Evolutionary conservation across 441 rosid species (phyloP).

Genomic region (Croton setiger): DNA sequence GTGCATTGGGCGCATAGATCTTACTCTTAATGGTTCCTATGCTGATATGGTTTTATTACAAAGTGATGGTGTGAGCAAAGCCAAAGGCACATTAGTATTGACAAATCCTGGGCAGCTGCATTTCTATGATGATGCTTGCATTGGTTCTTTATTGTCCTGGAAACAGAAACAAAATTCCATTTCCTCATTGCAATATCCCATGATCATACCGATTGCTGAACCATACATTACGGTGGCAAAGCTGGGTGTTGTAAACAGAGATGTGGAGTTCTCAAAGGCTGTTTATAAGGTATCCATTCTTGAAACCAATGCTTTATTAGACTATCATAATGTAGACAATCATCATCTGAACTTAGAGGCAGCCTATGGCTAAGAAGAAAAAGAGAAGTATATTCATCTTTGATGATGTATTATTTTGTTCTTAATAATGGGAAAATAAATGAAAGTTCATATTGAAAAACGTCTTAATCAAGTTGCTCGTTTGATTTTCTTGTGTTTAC

Average conservation of each 20-base stretch:
- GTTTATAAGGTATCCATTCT: constrained; percentile 47
- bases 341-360: not conserved
- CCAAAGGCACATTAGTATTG: constrained; percentile 47
- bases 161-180: constrained; percentile 42
- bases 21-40: constrained; percentile 49
- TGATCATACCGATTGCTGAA: constrained; percentile 40
- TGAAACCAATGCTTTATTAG: not conserved
- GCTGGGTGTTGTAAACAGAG: constrained; percentile 32
- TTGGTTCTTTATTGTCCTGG: constrained; percentile 40
- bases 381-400: not conserved
- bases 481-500: not conserved
- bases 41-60: constrained; percentile 51
- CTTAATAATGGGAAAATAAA: not conserved
- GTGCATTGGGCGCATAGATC: constrained; percentile 47
- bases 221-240: constrained; percentile 47
- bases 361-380: not conserved
- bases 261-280: constrained; percentile 40
- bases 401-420: not conserved
- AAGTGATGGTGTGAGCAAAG: constrained; percentile 31
- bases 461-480: not conserved
- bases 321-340: not conserved
- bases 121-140: constrained; percentile 41
- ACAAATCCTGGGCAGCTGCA: constrained; percentile 66
- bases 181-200: constrained; percentile 42
- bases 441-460: not conserved